phyloP scores from a whole-genome alignment of 768 basidiomycete genomes.

The Leccinum pellstonianum region DNA sequence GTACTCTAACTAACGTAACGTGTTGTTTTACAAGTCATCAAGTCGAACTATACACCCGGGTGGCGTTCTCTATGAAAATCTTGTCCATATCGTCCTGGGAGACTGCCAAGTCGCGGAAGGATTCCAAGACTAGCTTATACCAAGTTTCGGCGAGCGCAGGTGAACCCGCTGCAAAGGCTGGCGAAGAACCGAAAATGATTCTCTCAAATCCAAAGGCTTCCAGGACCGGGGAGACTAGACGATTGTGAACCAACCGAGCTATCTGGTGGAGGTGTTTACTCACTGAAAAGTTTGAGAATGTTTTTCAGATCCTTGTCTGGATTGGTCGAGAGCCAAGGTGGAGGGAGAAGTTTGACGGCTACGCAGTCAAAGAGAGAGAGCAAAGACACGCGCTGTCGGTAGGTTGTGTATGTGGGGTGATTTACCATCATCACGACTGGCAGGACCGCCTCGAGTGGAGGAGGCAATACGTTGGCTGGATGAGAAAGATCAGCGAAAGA shows the following conservation, averaged over 20 bases:
- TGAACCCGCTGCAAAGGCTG: slow-evolving; percentile 49
- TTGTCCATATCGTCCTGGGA: slow-evolving; percentile 77
- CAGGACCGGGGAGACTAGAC: slow-evolving; percentile 71
- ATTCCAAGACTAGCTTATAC: slow-evolving; percentile 80
- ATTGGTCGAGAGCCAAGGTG: slow-evolving; percentile 63
- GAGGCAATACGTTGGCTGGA: slow-evolving; percentile 77
- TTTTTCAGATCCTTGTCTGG: slow-evolving; percentile 44
- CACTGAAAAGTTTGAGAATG: slow-evolving; percentile 83
- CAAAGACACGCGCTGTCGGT: slow-evolving; percentile 68
- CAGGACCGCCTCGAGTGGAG: slow-evolving; percentile 66
- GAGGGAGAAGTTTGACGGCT: slow-evolving; percentile 74
- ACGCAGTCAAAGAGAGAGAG: slow-evolving; percentile 74
- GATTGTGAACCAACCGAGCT: slow-evolving; percentile 2
- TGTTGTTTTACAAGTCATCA: slow-evolving; percentile 9
- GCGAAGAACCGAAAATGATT: slow-evolving; percentile 80
- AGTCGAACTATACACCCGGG: slow-evolving; percentile 37
- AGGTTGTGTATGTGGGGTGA: slow-evolving; percentile 69
- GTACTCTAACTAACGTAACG: neutral
- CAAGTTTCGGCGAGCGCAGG: slow-evolving; percentile 60
- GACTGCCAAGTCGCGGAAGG: slow-evolving; percentile 73
- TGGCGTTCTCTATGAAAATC: slow-evolving; percentile 61
- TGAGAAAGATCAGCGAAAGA: slow-evolving; percentile 1
- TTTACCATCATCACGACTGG: slow-evolving; percentile 80
- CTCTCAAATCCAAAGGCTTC: slow-evolving; percentile 85
- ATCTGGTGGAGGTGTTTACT: slow-evolving; percentile 32